phyloP scores from a whole-genome alignment of 2,329 filamentous ascomycete genomes.

The Hysterium pulicare region DNA sequence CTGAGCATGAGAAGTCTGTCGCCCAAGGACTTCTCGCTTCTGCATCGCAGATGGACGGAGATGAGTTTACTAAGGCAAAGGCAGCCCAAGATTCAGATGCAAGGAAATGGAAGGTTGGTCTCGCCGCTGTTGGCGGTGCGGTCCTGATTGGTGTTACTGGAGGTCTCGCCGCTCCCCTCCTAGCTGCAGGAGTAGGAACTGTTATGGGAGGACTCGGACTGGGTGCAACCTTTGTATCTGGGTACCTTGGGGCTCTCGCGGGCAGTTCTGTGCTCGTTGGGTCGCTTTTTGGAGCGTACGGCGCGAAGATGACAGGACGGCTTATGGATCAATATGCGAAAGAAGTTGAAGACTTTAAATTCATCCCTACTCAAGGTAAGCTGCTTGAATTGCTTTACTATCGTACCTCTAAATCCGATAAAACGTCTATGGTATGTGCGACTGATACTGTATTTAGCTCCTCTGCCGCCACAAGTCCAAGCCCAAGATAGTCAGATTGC shows the following conservation, averaged over 20 bases:
- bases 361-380: conserved; percentile 65
- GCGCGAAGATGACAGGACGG: conserved; percentile 72
- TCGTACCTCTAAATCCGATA: background rate
- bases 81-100: conserved; percentile 61
- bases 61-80: conserved; percentile 69
- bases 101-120: conserved; percentile 73
- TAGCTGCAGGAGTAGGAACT: conserved; percentile 72
- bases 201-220: conserved; percentile 74
- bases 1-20: conserved; percentile 69
- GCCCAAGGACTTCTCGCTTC: conserved; percentile 67
- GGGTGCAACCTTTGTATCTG: conserved; percentile 66
- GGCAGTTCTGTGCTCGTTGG: conserved; percentile 77
- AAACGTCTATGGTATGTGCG: no score
- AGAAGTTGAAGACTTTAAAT: conserved; percentile 83
- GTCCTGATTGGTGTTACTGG: conserved; percentile 77
- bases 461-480: no score
- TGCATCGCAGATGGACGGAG: conserved; percentile 67
- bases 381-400: no score
- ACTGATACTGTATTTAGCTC: background rate
- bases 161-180: conserved; percentile 70
- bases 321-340: conserved; percentile 81
- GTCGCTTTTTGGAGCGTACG: conserved; percentile 83
- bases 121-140: conserved; percentile 83
- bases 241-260: conserved; percentile 73
- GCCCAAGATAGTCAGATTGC: no score